Evolutionary conservation across 1,284 basidiomycete species (phyloP).

Genomic region (Austroboletus sp.): DNA sequence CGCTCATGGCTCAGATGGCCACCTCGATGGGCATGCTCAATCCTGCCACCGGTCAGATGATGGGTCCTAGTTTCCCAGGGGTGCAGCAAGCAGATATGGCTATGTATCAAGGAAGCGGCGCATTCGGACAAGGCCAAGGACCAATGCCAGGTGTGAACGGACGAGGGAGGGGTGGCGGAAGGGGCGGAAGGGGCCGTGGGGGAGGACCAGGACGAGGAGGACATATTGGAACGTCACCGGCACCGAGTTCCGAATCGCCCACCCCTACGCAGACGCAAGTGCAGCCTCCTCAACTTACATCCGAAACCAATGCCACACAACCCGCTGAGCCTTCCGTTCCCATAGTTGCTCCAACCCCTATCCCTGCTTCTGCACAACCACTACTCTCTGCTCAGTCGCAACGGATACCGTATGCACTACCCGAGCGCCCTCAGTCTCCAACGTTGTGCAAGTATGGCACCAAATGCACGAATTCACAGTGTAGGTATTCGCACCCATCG

Average conservation of each 20-base stretch:
- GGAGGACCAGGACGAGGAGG: slow-evolving; percentile 27
- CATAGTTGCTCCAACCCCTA: slow-evolving; percentile 31
- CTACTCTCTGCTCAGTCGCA: slow-evolving; percentile 32
- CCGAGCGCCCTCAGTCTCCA: slow-evolving; percentile 75
- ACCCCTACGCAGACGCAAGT: slow-evolving; percentile 16
- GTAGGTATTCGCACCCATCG: slow-evolving; percentile 84
- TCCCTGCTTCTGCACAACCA: slow-evolving; percentile 26
- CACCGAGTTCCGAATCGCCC: slow-evolving; percentile 23
- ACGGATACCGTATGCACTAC: slow-evolving; percentile 46
- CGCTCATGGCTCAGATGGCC: slow-evolving; percentile 77
- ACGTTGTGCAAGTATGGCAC: slow-evolving; percentile 85
- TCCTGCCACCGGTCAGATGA: slow-evolving; percentile 47
- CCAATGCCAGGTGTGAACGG: slow-evolving; percentile 27
- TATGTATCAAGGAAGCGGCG: slow-evolving; percentile 39
- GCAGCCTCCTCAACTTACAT: slow-evolving; percentile 19
- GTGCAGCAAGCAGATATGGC: slow-evolving; percentile 54
- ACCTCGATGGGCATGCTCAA: slow-evolving; percentile 66
- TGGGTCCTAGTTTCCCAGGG: slow-evolving; percentile 44
- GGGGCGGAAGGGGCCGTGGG: slow-evolving; percentile 38
- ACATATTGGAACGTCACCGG: slow-evolving; percentile 22
- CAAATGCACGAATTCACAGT: slow-evolving; percentile 83
- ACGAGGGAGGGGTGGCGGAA: slow-evolving; percentile 32
- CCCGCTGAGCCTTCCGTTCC: slow-evolving; percentile 31
- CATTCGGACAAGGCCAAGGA: slow-evolving; percentile 35
- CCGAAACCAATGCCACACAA: slow-evolving; percentile 28